Evolutionary conservation across 768 basidiomycete genomes (phyloP), one percentile per base, ranked within the genome.

Genomic region (Lyophyllum atratum): DNA sequence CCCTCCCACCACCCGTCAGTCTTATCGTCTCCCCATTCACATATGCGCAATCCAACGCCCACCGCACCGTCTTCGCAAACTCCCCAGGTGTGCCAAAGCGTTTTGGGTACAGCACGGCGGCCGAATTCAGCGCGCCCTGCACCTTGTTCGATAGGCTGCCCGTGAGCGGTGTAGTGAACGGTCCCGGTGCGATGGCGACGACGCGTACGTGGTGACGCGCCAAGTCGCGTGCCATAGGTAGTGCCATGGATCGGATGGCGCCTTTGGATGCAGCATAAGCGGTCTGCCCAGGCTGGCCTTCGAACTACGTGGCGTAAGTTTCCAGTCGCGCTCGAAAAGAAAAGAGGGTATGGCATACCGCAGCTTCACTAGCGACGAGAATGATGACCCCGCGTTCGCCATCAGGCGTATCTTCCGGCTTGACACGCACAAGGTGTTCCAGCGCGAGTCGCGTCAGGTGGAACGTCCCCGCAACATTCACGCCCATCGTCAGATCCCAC

Each of bases 141-240:
- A 74, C 73, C 54, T 74, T 75, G 25, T 60, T 64, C 0, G 74
- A 64, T 47, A 80, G 68, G 42, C 67, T 68, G 21, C 66, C 73
- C 1, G 78, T 77, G 74, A 80, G 74, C 54, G 70, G 75, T 53
- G 75, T 81, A 10, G 70, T 68, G 68, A 87, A 85, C 1, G 78
- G 72, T 4, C 80, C 80, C 0, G 85, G 84, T 0, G 85, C 85
- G 52, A 86, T 72, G 19, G 82, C 76, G 34, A 84, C 79, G 46
- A 84, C 84, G 58, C 83, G 78, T 28, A 83, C 69, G 46, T 76
- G 80, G 59, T 83, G 75, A 12, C 79, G 73, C 2, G 79, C 74
- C 12, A 86, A 74, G 64, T 86, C 85, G 49, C 85, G 76, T 3
- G 85, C 81, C 76, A 85, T 79, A 1, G 85, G 85, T 2, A 86